A percentile compares a stretch with the other conserved stretches of the same genome.
These are phyloP conservation scores for Stereum hirsutum DNA, from an alignment of 1,284 basidiomycete species.

Conservation along the genomic window DNA sequence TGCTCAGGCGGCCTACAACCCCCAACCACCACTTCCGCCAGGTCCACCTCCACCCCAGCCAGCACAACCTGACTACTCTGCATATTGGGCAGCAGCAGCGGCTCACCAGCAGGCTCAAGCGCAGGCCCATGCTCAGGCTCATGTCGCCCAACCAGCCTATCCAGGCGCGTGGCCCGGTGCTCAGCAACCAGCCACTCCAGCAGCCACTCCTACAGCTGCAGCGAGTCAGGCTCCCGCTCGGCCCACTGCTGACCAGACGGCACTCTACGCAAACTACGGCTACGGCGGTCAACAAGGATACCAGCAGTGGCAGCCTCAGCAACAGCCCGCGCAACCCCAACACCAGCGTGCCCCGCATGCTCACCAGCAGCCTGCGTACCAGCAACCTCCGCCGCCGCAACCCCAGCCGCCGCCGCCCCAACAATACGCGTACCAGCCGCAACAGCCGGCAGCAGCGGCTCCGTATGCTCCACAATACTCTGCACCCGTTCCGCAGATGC, in stretches of 20 bases:
- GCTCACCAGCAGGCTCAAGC: slow-evolving; percentile 42
- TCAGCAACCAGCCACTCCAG: too few relatives aligned
- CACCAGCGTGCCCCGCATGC: slow-evolving; percentile 25
- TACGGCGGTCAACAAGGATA: slow-evolving; percentile 55
- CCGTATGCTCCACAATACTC: slow-evolving; percentile 53
- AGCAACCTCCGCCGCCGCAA: slow-evolving; percentile 45
- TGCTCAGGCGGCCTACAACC: slow-evolving; percentile 53
- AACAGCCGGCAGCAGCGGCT: slow-evolving; percentile 59
- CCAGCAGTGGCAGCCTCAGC: slow-evolving; percentile 57
- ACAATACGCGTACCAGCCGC: slow-evolving; percentile 59
- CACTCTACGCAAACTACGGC: slow-evolving; percentile 77
- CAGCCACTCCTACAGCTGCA: slow-evolving; percentile 32
- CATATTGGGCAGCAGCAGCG: slow-evolving; percentile 61
- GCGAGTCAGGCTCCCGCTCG: slow-evolving; percentile 26
- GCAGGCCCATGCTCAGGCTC: too few relatives aligned
- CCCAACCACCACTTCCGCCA: slow-evolving; percentile 66
- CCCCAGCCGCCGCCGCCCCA: slow-evolving; percentile 43
- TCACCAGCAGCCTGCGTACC: slow-evolving; percentile 39
- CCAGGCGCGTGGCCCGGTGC: slow-evolving; percentile 57
- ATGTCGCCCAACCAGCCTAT: slow-evolving; percentile 35
- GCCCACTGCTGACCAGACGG: slow-evolving; percentile 63
- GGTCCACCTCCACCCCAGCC: slow-evolving; percentile 68
- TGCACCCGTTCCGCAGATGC: slow-evolving; percentile 41
- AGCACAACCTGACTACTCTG: slow-evolving; percentile 60
- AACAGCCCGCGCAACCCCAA: slow-evolving; percentile 53